Base-by-base conservation (phyloP, 805 yeast species). In the Wickerhamiella qilinensis region DNA sequence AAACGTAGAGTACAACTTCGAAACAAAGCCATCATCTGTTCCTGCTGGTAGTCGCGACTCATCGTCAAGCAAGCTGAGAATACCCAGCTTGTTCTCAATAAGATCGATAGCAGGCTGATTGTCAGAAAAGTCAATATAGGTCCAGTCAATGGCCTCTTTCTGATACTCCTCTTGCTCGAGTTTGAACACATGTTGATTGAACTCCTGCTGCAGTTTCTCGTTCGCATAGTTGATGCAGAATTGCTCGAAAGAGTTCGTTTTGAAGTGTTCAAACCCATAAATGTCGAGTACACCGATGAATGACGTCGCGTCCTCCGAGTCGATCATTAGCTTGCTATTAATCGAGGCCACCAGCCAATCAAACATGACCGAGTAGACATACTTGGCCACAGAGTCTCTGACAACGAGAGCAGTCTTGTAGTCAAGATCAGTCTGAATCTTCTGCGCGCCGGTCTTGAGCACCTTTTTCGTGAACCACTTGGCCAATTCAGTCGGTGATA, bases 231-330 rank as follows among this genome's bases (percentile, higher is more conserved):
- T 86, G 61, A 86, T 86, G 65, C 98, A 88, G 60, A 88, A 88
- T 60, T 88, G 98, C 62, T 88, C 98, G 54, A 88, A 88, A 7
- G 95, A 85, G 62, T 88, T 88, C 52, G 73, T 76, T 48, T 83
- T 86, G 57, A 88, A 88, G 60, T 88, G 96, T 60, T 88, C 98
- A 58, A 88, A 88, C 19, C 98, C 98, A 55, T 88, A 88, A 50
- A 88, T 88, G 77, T 88, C 98, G 51, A 88, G 69, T 22, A 88
- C 97, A 58, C 98, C 98, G 52, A 88, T 88, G 51, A 88, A 91
- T 33, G 73, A 78, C 17, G 77, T 75, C 2, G 88, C 76, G 54
- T 91, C 81, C 19, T 7, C 39, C 27, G 29, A 41, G 14, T 44
- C 47, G n/a, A 39, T 38, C 20, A 35, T 35, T 52, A 88, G 69